Percentiles rank a stretch among this genome's conserved stretches.
Conservation (phyloP, 495 filamentous ascomycete genomes). For the Aspergillus sclerotiicarbonarius region DNA sequence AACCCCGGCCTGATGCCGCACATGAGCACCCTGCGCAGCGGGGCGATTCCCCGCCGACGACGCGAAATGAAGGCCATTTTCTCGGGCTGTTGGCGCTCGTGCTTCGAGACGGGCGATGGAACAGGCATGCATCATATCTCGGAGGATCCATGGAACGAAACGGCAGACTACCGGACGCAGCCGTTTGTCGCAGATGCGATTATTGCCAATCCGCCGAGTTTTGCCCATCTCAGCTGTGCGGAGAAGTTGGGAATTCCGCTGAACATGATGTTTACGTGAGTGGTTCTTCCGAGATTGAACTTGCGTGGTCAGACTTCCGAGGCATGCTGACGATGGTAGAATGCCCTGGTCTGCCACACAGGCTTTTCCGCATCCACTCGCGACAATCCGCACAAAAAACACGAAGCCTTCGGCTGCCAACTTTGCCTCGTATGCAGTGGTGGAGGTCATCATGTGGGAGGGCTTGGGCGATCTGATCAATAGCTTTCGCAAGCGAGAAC, state of each 20-base stretch:
- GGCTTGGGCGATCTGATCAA: constrained; percentile 76
- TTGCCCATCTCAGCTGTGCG: constrained; percentile 79
- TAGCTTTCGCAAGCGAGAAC: constrained; percentile 61
- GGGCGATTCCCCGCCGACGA: constrained; percentile 65
- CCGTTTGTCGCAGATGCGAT: constrained; percentile 80
- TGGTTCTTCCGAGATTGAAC: too few species aligned
- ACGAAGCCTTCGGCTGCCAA: constrained; percentile 59
- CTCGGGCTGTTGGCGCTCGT: constrained; percentile 77
- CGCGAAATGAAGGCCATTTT: constrained; percentile 68
- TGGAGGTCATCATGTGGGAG: constrained; percentile 82
- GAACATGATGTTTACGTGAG: constrained; percentile 79
- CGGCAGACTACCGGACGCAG: constrained; percentile 31
- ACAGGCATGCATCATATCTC: constrained; percentile 42
- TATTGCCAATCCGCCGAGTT: constrained; percentile 81
- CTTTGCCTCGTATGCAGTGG: constrained; percentile 69
- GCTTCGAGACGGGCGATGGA: constrained; percentile 62
- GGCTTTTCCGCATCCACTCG: constrained; percentile 52
- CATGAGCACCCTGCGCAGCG: constrained; percentile 62
- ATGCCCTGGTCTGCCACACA: constrained; percentile 61
- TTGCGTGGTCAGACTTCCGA: not conserved
- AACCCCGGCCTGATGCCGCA: constrained; percentile 77
- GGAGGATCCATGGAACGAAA: constrained; percentile 38
- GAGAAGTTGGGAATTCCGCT: constrained; percentile 75
- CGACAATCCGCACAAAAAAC: constrained; percentile 53
- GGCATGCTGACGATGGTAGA: constrained; percentile 23